Evolutionary conservation across 2,329 filamentous ascomycete genomes (phyloP).

Genomic region (Fusarium falciforme): DNA sequence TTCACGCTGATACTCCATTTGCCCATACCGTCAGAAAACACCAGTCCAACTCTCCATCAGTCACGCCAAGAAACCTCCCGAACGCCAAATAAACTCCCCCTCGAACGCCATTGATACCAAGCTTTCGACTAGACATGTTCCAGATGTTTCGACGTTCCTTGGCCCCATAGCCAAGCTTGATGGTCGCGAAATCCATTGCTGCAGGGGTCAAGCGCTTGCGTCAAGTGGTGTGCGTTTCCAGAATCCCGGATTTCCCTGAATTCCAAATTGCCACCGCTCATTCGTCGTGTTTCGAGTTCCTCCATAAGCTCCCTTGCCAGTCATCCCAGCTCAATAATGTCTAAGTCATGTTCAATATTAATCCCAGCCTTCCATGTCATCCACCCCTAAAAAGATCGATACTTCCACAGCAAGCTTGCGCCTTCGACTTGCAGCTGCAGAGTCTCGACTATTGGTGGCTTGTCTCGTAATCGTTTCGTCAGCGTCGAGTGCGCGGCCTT

Average conservation of each 20-base stretch:
- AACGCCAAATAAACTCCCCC: not conserved
- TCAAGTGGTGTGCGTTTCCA: not conserved
- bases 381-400: constrained; percentile 18
- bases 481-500: constrained; percentile 23
- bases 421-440: constrained; percentile 22
- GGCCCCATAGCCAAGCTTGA: not conserved
- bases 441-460: constrained; percentile 1
- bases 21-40: not conserved
- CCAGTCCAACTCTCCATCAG: not conserved
- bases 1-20: not conserved
- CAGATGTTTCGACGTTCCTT: constrained; percentile 5
- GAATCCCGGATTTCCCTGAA: not conserved
- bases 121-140: constrained; percentile 30
- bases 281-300: not conserved
- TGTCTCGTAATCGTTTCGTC: constrained; percentile 8
- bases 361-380: constrained; percentile 6
- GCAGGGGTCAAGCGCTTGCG: constrained; percentile 8
- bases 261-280: constrained; percentile 1
- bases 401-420: constrained; percentile 31
- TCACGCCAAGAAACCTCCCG: not conserved
- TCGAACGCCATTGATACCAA: constrained; percentile 11
- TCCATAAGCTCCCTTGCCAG: not conserved
- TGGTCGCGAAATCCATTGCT: not conserved
- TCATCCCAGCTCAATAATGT: not conserved
- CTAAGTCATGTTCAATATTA: not conserved